Base-by-base conservation (phyloP, 73 alveolate genomes). In the Stentor roeselii region DNA sequence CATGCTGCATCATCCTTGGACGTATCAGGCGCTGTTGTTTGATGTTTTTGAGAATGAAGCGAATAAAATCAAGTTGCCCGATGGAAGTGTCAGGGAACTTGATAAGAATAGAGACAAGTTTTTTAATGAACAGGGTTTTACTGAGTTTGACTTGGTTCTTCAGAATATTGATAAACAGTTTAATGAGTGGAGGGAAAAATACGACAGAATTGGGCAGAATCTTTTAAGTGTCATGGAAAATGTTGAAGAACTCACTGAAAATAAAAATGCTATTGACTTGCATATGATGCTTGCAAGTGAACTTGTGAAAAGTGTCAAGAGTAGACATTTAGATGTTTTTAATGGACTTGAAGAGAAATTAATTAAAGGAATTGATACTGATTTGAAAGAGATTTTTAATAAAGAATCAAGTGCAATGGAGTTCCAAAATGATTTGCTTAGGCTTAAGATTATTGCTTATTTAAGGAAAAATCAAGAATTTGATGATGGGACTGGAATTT, bases 1-100 rank as follows among this genome's bases (percentile, higher is more conserved):
- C 3, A 67, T 67, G 80, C 34, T 67, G 27, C 80, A 67, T 67
- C 80, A 67, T 67, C 41, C 80, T 30, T 67, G 80, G 80, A 67
- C 50, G 21, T 67, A 67, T 67, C 80, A 67, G 34, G 80, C 80
- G 1, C 2, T 67, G 3, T 21, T 32, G 34, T 67, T 30, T 67
- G 80, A 67, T 32, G 41, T 67, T 21, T 67, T 67, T 32, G 14
- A n/a, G 14, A 67, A 67, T 32, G 34, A 27, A 21, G 11, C 34
- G 37, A 67, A 67, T 67, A 67, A 67, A 67, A 34, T 67, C 21
- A 32, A 27, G 2, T 27, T 67, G 27, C 80, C 80, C 11, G 41
- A 27, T 27, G 42, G 42, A 1, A n/a, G 27, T 21, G n/a, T 67
- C 1, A 27, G 34, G 21, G 80, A 67, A 40, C 37, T 67, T 1